Base-by-base conservation (phyloP, 116 monocot genomes). In the Zostera marina region DNA sequence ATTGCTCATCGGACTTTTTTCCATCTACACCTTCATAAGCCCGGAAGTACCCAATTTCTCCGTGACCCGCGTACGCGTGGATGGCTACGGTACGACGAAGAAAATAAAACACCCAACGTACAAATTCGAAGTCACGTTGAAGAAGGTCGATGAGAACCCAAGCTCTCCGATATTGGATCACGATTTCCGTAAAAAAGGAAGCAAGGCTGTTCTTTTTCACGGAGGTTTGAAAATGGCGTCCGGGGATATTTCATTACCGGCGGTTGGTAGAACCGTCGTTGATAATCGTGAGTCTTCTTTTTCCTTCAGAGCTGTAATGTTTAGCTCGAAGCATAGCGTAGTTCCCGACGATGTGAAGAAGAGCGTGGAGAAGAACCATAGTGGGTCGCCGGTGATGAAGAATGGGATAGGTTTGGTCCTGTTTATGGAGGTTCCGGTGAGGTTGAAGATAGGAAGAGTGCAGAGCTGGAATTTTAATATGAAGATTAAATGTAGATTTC, bases 1-100 rank as follows among this genome's bases (percentile, higher is more conserved):
- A 44, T 22, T 54, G 42, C 17, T 9, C 22, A 9, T 55, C 10
- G 25, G 25, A 17, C 19, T 9, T 8, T 54, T 47, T 0, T 22
- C 46, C n/a, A 52, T 72, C 45, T 52, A 62, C 66, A 13, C 59
- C 44, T 44, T 64, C 21, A 57, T 73, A 2, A 32, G 49, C 11
- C 79, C 77, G 7, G 47, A 53, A 14, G 5, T 41, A 42, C 84
- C 84, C 0, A 8, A 12, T 2, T 80, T 80, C 62, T 54, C 66
- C 0, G 63, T 85, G 39, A 32, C 69, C 19, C 19, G 15, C 1
- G 9, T 85, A 25, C 0, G 7, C 24, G 53, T 63, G 9, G 45
- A 41, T 14, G 52, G 53, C 8, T 3, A 64, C 5, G 32, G 32
- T 32, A 5, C 32, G 5, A 32, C 32, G 10, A 60, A 42, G 47